A percentile compares a stretch with the other conserved stretches of the same genome.
These are phyloP conservation scores for Zostera marina DNA, from an alignment of 116 monocot genomes.

Conservation along the genomic window DNA sequence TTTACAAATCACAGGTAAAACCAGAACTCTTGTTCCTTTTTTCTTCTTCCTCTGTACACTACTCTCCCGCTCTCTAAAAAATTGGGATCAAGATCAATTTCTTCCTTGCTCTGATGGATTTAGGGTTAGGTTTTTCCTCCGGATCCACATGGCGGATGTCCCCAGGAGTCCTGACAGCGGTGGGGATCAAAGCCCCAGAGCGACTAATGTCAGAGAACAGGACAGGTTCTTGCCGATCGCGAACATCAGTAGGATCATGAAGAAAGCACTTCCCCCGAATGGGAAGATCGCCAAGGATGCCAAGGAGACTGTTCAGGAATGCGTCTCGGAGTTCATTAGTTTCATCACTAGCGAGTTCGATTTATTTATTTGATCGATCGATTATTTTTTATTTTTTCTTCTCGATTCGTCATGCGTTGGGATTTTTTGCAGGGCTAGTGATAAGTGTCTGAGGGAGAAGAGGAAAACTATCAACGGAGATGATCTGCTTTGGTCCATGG, in stretches of 20 bases:
- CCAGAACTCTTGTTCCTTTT: no score
- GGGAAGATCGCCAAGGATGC: conserved; percentile 73
- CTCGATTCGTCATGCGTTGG: background rate
- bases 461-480: conserved; percentile 70
- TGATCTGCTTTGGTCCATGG: conserved; percentile 68
- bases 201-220: conserved; percentile 38
- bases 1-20: no score
- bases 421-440: conserved; percentile 39
- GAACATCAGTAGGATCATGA: conserved; percentile 62
- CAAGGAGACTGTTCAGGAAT: conserved; percentile 71
- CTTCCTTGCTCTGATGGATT: background rate
- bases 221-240: conserved; percentile 55
- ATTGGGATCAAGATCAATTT: no score
- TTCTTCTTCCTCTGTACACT: no score
- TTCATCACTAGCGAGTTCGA: conserved; percentile 77
- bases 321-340: conserved; percentile 75
- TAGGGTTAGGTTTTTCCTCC: background rate
- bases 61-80: no score
- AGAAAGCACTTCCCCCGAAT: conserved; percentile 61
- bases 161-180: conserved; percentile 25
- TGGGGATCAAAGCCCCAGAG: conserved; percentile 23
- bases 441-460: conserved; percentile 69
- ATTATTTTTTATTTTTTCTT: background rate
- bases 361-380: background rate
- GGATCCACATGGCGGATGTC: background rate